Evolutionary conservation across 495 filamentous ascomycete genomes (phyloP).

Genomic region (Aspergillus asperescens): DNA sequence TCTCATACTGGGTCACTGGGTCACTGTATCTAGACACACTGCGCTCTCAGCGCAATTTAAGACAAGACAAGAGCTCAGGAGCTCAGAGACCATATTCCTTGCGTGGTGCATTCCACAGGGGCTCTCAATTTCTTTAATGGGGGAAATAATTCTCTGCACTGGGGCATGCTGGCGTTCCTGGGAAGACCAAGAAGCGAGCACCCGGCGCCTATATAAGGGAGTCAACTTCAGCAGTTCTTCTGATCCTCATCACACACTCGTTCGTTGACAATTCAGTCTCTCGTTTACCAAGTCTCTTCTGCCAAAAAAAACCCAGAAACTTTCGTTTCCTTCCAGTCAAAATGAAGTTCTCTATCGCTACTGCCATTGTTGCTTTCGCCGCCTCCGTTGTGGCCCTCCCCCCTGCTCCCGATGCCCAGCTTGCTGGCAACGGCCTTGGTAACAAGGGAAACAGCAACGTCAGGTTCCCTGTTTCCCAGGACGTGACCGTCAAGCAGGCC

Average conservation of each 20-base stretch:
- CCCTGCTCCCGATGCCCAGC: conserved; percentile 3
- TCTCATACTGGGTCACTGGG: conserved; percentile 15
- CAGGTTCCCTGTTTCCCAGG: conserved; percentile 32
- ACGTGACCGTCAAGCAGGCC: conserved; percentile 45
- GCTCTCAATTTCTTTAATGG: neutral
- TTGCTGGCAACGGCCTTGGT: conserved; percentile 18
- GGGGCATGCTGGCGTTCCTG: conserved; percentile 7
- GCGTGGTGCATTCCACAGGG: conserved; percentile 31
- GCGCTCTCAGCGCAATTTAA: neutral
- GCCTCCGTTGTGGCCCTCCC: conserved; percentile 28
- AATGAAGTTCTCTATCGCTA: conserved; percentile 34
- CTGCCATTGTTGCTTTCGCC: conserved; percentile 28
- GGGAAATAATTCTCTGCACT: conserved; percentile 6
- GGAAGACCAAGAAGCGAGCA: conserved; percentile 15
- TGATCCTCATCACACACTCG: conserved; percentile 32
- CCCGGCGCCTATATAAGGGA: conserved; percentile 36
- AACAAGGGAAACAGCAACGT: conserved; percentile 31
- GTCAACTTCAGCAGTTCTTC: conserved; percentile 12
- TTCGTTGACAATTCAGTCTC: conserved; percentile 22
- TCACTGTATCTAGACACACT: neutral
- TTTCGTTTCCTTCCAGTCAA: conserved; percentile 34
- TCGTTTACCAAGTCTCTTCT: conserved; percentile 25
- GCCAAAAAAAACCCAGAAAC: conserved; percentile 8
- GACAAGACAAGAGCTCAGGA: conserved; percentile 1
- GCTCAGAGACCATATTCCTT: conserved; percentile 18